phyloP scores from a whole-genome alignment of 2,329 filamentous ascomycete genomes.

The Saccharata proteae region DNA sequence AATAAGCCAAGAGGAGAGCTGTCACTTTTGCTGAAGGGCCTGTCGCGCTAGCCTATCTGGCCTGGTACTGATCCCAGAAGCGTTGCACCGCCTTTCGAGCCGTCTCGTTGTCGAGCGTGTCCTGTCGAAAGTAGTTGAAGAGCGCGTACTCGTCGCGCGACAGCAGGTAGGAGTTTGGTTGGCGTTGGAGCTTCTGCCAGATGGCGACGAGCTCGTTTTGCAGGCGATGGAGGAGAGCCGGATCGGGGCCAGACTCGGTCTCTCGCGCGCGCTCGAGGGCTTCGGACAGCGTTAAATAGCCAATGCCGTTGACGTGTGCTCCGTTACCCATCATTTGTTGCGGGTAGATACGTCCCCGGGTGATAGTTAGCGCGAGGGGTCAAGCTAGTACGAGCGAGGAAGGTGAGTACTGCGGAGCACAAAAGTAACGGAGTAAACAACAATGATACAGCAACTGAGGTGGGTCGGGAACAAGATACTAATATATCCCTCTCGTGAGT shows the following conservation, averaged over 20 bases:
- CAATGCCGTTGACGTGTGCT: constrained; percentile 27
- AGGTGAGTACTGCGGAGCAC: no score
- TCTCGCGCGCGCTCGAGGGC: constrained; percentile 68
- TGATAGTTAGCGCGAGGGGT: constrained; percentile 3
- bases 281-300: constrained; percentile 43
- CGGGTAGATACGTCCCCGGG: neutral
- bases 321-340: constrained; percentile 30
- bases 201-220: constrained; percentile 46
- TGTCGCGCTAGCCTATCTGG: no score
- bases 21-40: no score
- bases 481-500: no score
- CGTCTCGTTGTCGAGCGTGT: constrained; percentile 44
- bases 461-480: no score
- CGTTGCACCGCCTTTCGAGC: constrained; percentile 42
- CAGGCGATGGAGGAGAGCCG: constrained; percentile 51
- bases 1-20: no score
- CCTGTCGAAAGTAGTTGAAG: constrained; percentile 71
- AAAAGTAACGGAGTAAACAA: constrained; percentile 4
- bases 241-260: constrained; percentile 54
- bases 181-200: constrained; percentile 53
- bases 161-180: constrained; percentile 62
- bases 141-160: constrained; percentile 67
- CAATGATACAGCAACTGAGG: no score
- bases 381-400: constrained; percentile 17
- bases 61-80: constrained; percentile 44